Base-by-base conservation (phyloP, 768 basidiomycete genomes). In the Trametes villosa region DNA sequence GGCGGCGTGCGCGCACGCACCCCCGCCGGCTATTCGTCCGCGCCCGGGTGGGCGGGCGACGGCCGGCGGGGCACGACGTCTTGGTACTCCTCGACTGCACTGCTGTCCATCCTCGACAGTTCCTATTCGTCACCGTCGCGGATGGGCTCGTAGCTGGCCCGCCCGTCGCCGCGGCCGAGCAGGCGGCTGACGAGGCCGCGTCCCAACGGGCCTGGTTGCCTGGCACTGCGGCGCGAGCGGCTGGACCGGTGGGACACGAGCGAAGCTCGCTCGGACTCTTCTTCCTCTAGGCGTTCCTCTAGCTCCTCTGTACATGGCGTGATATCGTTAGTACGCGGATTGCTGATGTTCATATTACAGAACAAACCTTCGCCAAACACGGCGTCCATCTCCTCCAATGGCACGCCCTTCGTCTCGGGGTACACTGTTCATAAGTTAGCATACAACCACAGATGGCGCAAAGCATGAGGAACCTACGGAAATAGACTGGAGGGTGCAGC, bases 371-470 rank as follows among this genome's bases (percentile, higher is more conserved):
- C 92, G 45, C 92, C 89, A 73, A 96, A 96, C 18, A 94, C 86
- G 26, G 82, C 85, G 68, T 95, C 94, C 87, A 96, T 92, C 71
- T 95, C 92, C 75, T 96, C 94, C 53, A 95, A 76, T 2, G 92
- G 89, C 7, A 94, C 85, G 2, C 92, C 91, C 75, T 85, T 94
- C 13, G 92, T 93, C 73, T 94, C 91, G 0, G 92, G 92, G 70
- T 92, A 92, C 65, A 92, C 91, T 92, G 59, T 22, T 46, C 29
- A 11, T n/a, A 24, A 3, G 29, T 74, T 13, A 71, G 59, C 15
- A 47, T 18, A 38, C 4, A 24, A 17, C 8, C 29, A 11, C 18
- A 2, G 20, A 8, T 22, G 9, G 1, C 15, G 8, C 11, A 9
- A 20, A 3, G 9, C 31, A 18, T 65, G 48, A 8, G 29, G 36